A percentile compares a stretch with the other conserved stretches of the same genome.
Evolutionary conservation across 2,329 filamentous ascomycete species (phyloP).

Genomic region (Penicillium sp.): DNA sequence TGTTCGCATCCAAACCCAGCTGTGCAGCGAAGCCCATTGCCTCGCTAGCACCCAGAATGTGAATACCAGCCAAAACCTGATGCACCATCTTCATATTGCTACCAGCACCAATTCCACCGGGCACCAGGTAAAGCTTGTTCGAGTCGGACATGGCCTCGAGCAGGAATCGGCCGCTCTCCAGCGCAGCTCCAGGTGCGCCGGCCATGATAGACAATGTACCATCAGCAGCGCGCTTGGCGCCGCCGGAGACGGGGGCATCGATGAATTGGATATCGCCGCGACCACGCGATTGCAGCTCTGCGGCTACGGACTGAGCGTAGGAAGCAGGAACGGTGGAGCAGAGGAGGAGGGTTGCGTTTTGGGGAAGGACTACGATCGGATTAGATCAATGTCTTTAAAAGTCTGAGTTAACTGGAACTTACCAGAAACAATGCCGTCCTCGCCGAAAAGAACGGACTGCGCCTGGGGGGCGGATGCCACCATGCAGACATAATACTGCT

Average conservation of each 20-base stretch:
- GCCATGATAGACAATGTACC: slow-evolving; percentile 77
- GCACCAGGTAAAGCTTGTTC: slow-evolving; percentile 62
- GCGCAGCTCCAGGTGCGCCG: slow-evolving; percentile 56
- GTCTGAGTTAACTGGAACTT: background rate
- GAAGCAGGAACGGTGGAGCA: slow-evolving; percentile 69
- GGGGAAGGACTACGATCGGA: slow-evolving; percentile 46
- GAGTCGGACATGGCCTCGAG: slow-evolving; percentile 61
- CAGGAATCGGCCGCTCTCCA: slow-evolving; percentile 58
- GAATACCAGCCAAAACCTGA: slow-evolving; percentile 62
- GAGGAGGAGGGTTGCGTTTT: slow-evolving; percentile 61
- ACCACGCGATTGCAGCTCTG: slow-evolving; percentile 54
- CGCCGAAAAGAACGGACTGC: slow-evolving; percentile 63
- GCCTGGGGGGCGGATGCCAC: slow-evolving; percentile 71
- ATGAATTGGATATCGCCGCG: slow-evolving; percentile 65
- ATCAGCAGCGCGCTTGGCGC: slow-evolving; percentile 64
- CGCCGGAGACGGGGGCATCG: slow-evolving; percentile 71
- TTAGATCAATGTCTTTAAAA: background rate
- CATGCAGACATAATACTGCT: slow-evolving; percentile 68
- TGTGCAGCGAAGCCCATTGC: slow-evolving; percentile 59
- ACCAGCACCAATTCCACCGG: slow-evolving; percentile 59
- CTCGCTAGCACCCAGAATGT: slow-evolving; percentile 61
- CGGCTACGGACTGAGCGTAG: slow-evolving; percentile 61
- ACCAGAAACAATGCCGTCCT: slow-evolving; percentile 48
- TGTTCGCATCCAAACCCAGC: slow-evolving; percentile 52
- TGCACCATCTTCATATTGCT: slow-evolving; percentile 65